Base-by-base conservation (phyloP, 2,329 filamentous ascomycete species). In the Ophiostoma ulmi region DNA sequence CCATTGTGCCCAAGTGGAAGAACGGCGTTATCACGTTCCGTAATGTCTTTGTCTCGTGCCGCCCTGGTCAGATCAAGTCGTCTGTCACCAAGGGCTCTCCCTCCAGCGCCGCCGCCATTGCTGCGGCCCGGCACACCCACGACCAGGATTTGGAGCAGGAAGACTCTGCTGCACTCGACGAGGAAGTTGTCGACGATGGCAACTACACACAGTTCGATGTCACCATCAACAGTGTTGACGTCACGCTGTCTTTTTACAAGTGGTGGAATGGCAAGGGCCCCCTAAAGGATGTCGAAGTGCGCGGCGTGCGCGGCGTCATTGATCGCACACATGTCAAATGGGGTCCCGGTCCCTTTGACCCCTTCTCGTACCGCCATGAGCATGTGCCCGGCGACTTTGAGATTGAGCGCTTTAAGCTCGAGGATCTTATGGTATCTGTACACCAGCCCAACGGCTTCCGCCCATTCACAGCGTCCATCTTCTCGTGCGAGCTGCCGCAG, bases 151-250 rank as follows among this genome's bases (percentile, higher is more conserved):
- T n/a, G 11, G 63, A 66, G 17, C 36, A 44, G 26, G 72, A 67
- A 1, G 38, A 17, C 86, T 20, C 20, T 20, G 63, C 35, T n/a
- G 36, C 36, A 2, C 36, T n/a, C 7, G 88, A 71, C 6, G 55
- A 52, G 8, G 68, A 52, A n/a, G 83, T 85, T 3, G 80, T 80
- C 26, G 94, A 98, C 77, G 94, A 98, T 77, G 93, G 92, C 22
- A 99, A 99, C 77, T 99, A 98, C 79, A 97, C 94, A 0, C 95
- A 99, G 75, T 99, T 97, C 75, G 95, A 99, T 77, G 84, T 99
- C 20, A 97, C 93, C 0, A 92, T 99, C 72, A 92, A 95, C 73
- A 96, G 92, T 0, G 92, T 99, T 73, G 97, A 99, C 77, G 94
- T 99, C 61, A 98, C 94, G 0, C 80, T 99, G 36, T 99, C 95